A percentile compares a stretch with the other conserved stretches of the same genome.
These are phyloP conservation scores for Aspergillus niger DNA, from an alignment of 2,329 filamentous ascomycete genomes.

Conservation along the genomic window DNA sequence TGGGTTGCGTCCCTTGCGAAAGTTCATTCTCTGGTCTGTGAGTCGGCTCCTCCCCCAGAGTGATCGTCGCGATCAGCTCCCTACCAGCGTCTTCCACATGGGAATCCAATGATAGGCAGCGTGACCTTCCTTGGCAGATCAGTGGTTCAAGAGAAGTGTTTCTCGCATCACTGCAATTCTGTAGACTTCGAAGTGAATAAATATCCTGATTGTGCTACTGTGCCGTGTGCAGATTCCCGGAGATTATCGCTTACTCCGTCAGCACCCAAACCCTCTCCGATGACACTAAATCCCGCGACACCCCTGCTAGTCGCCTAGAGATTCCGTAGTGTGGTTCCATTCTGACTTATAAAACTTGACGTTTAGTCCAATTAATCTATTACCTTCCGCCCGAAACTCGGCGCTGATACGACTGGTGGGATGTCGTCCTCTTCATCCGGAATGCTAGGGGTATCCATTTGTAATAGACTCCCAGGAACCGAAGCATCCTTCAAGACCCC, in stretches of 20 bases:
- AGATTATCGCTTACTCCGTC: neutral
- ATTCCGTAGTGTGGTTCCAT: neutral
- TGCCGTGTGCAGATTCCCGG: neutral
- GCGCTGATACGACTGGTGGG: neutral
- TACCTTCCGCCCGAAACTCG: neutral
- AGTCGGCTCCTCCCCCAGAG: neutral
- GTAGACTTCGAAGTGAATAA: no score
- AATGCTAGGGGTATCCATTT: neutral
- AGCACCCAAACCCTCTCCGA: neutral
- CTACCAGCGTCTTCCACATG: neutral
- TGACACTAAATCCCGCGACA: neutral
- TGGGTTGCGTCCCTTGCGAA: neutral
- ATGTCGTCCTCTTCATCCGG: neutral
- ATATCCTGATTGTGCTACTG: no score
- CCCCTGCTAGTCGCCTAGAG: neutral
- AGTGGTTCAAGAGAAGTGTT: no score
- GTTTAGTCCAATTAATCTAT: neutral
- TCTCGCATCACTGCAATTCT: no score
- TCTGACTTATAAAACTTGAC: neutral
- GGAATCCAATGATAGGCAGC: neutral
- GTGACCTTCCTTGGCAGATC: no score
- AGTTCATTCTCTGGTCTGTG: constrained; percentile 6
- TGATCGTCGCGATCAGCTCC: constrained; percentile 4
- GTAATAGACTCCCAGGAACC: neutral
- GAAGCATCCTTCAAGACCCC: neutral